Percentiles rank a stretch among this genome's conserved stretches.
phyloP scores from a whole-genome alignment of 202 grass and related monocot genomes.

The Schoenoplectus tabernaemontani region DNA sequence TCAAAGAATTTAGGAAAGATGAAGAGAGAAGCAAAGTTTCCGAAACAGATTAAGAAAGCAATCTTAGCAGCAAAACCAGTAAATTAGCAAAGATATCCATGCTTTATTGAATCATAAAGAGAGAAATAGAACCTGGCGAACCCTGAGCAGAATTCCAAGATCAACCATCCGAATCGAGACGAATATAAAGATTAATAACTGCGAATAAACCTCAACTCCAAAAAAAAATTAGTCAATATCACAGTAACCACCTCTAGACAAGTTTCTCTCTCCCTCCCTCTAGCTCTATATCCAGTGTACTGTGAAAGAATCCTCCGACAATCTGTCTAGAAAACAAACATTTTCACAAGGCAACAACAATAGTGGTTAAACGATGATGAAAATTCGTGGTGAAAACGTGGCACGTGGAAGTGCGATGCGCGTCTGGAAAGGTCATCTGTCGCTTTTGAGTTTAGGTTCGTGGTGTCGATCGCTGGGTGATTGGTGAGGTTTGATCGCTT shows the following conservation, averaged over 20 bases:
- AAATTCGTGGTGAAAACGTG: not conserved
- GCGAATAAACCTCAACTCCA: not conserved
- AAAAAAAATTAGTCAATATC: not conserved
- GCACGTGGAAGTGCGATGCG: not conserved
- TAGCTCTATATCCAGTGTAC: not conserved
- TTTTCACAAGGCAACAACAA: not conserved
- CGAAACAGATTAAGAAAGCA: not conserved
- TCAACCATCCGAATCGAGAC: constrained; percentile 13
- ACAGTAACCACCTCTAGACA: not conserved
- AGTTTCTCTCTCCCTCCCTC: no score
- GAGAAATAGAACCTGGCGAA: not conserved
- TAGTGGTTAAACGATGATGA: not conserved
- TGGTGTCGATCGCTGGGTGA: not conserved
- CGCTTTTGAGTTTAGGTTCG: constrained; percentile 26
- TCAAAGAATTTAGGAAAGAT: no score
- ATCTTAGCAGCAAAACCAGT: not conserved
- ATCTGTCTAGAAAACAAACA: not conserved
- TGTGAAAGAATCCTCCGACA: not conserved
- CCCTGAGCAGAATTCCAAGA: not conserved
- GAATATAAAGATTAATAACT: not conserved
- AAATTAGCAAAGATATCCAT: no score
- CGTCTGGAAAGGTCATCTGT: constrained; percentile 55
- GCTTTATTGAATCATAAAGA: no score
- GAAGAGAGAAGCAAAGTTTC: not conserved
- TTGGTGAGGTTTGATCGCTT: not conserved